Conservation (phyloP, 768 basidiomycete genomes). For the Cubamyces sp. region DNA sequence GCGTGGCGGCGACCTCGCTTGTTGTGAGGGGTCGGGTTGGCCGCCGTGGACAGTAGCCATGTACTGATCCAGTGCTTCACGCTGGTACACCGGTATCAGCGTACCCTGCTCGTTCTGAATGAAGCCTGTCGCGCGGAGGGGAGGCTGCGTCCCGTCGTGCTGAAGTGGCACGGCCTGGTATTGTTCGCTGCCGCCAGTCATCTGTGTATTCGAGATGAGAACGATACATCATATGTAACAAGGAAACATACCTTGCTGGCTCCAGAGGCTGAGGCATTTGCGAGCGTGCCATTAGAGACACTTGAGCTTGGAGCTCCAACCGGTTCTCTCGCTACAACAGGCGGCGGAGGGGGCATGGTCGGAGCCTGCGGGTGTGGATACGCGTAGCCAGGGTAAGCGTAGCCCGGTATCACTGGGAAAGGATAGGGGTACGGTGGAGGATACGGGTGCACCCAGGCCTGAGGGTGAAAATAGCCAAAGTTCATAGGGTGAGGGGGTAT, state of each 20-base stretch:
- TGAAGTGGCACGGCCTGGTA: not conserved
- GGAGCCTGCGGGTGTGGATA: not conserved
- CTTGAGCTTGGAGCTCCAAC: not conserved
- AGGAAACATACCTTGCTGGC: not conserved
- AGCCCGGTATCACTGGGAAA: slow-evolving; percentile 52
- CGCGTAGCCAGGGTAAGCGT: slow-evolving; percentile 33
- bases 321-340: not conserved
- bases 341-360: not conserved
- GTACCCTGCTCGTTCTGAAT: slow-evolving; percentile 74
- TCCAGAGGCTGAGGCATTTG: not conserved
- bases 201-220: not conserved
- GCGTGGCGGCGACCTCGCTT: not conserved
- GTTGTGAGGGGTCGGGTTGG: slow-evolving; percentile 9
- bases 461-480: slow-evolving; percentile 45
- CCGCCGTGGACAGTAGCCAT: slow-evolving; percentile 48
- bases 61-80: slow-evolving; percentile 71
- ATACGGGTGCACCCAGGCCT: slow-evolving; percentile 59
- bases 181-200: not conserved
- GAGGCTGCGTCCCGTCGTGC: slow-evolving; percentile 45
- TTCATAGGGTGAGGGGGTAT: slow-evolving; percentile 40
- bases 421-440: slow-evolving; percentile 55
- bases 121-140: slow-evolving; percentile 67
- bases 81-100: slow-evolving; percentile 71
- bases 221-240: not conserved
- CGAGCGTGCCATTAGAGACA: not conserved